Conservation (phyloP, 371 early-diverging fungal genomes). For the Synchytrium microbalum region DNA sequence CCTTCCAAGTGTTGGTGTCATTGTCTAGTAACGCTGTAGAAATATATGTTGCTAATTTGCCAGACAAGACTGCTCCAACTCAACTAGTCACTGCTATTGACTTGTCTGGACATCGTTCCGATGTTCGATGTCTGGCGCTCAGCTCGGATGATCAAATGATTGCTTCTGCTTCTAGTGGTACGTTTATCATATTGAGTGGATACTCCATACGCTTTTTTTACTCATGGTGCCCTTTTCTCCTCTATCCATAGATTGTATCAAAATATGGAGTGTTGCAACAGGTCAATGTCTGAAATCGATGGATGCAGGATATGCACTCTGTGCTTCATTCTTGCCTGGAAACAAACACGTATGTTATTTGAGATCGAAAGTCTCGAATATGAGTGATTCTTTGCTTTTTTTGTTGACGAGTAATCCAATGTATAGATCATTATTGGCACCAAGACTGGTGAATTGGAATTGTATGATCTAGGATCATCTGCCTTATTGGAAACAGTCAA, state of each 20-base stretch:
- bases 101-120: constrained; percentile 81
- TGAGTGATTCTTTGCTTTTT: neutral
- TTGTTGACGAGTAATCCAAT: too few species aligned
- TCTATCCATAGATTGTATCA: too few species aligned
- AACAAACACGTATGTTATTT: constrained; percentile 60
- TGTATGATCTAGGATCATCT: constrained; percentile 80
- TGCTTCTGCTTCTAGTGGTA: constrained; percentile 64
- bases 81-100: constrained; percentile 56
- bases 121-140: constrained; percentile 77
- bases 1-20: constrained; percentile 41
- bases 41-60: constrained; percentile 44
- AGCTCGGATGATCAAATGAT: constrained; percentile 80
- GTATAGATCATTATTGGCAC: constrained; percentile 86
- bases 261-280: too few species aligned
- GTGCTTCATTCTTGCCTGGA: constrained; percentile 85
- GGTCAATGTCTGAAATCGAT: too few species aligned
- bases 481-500: constrained; percentile 70
- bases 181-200: too few species aligned
- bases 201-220: too few species aligned
- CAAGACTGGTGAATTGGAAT: constrained; percentile 75
- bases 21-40: constrained; percentile 69
- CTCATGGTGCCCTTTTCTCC: too few species aligned
- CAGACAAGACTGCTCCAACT: constrained; percentile 31
- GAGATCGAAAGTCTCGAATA: constrained; percentile 3
- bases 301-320: constrained; percentile 78